A percentile compares a stretch with the other conserved stretches of the same genome.
phyloP scores from a whole-genome alignment of 768 basidiomycete species.

The Hericium rajendrae region DNA sequence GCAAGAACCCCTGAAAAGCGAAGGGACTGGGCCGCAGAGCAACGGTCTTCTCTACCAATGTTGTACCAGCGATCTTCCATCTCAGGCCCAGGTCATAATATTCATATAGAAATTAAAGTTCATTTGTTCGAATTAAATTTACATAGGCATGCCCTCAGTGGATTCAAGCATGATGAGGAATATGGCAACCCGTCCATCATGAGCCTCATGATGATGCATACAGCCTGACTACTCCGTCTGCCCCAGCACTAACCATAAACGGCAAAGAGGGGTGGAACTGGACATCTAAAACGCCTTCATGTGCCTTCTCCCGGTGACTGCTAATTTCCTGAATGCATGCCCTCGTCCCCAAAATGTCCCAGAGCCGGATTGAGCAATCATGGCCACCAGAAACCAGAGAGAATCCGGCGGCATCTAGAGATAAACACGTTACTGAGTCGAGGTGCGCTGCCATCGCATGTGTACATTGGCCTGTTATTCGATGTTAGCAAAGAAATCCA shows the following conservation, averaged over 20 bases:
- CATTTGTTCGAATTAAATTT: too few relatives aligned
- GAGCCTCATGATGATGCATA: conserved; percentile 68
- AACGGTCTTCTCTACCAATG: too few relatives aligned
- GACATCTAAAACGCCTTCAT: conserved; percentile 85
- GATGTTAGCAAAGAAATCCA: neutral
- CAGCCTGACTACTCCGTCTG: conserved; percentile 88
- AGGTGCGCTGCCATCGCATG: conserved; percentile 87
- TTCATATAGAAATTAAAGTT: too few relatives aligned
- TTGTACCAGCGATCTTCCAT: too few relatives aligned
- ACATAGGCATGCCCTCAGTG: too few relatives aligned
- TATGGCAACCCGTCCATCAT: too few relatives aligned
- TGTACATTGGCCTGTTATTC: conserved; percentile 62
- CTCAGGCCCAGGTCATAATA: too few relatives aligned
- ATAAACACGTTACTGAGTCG: conserved; percentile 84
- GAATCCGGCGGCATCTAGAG: conserved; percentile 81
- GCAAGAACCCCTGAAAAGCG: too few relatives aligned
- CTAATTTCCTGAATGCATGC: conserved; percentile 86
- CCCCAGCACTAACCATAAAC: conserved; percentile 90
- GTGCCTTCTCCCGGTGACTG: conserved; percentile 80
- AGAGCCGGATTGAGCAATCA: conserved; percentile 90
- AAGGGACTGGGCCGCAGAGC: too few relatives aligned
- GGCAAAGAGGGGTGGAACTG: conserved; percentile 77
- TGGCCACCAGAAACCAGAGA: conserved; percentile 85
- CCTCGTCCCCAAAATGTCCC: conserved; percentile 78
- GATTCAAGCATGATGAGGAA: too few relatives aligned